Evolutionary conservation across 192 early-diverging fungal species (phyloP), one percentile per base, ranked within the genome.

Genomic region (Entomortierella lignicola): DNA sequence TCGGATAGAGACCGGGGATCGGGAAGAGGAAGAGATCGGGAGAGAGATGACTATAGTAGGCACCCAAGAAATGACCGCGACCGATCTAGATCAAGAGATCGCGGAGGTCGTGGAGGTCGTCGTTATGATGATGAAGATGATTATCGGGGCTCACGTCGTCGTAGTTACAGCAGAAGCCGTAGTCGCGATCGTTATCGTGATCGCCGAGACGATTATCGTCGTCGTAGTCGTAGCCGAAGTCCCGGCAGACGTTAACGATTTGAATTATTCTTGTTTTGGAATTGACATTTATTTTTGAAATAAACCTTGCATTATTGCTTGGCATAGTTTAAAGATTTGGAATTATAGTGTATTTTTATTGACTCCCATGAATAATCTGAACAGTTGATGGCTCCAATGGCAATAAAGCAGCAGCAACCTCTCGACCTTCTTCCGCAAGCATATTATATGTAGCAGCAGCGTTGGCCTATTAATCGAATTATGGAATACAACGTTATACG

Each of bases 361-460:
- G 51, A 54, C 31, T 60, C 47, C 52, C 55, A 27, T 55, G 48
- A 10, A 79, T 44, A 13, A 47, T 55, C 6, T 79, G 75, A 27
- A 41, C 66, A 47, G 67, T 77, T n/a, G 79, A 77, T 60, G 83
- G 79, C 34, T 69, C 66, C 52, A 85, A 51, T 27, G 88, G 86
- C 43, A 89, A 74, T 23, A 89, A 52, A 18, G 86, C 88, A 51
- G 86, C 85, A 2, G 88, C 86, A 34, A 88, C 85, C 30, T 84
- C 71, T 42, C 88, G 71, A 39, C 88, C 88, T 80, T 89, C 88
- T 55, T 89, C 88, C 25, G 83, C 82, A 8, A 89, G 42, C 68
- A 89, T 82, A 63, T 87, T 87, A 51, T 84, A 89, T 1, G 86
- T 89, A 0, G 88, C 77, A 0, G 82, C 70, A 29, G 88, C 88